phyloP scores from a whole-genome alignment of 2,329 filamentous ascomycete genomes.

The Cercospora zeae-maydis region DNA sequence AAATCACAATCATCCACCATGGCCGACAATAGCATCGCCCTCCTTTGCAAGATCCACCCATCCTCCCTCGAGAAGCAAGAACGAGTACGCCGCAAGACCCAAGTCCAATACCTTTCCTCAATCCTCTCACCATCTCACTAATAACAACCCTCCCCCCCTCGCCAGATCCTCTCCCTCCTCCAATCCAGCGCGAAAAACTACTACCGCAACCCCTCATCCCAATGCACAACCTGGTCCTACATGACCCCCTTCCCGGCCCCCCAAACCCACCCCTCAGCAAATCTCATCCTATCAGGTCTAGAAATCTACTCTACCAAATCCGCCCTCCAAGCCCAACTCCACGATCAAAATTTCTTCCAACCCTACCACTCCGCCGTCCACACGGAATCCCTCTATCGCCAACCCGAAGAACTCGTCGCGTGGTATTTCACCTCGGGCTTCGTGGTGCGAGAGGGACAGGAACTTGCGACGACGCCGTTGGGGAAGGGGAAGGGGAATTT shows the following conservation, averaged over 20 bases:
- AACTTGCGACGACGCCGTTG: constrained; percentile 11
- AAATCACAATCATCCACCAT: not conserved
- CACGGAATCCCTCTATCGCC: constrained; percentile 22
- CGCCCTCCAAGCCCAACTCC: constrained; percentile 26
- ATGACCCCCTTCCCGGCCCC: constrained; percentile 14
- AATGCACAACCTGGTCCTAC: constrained; percentile 21
- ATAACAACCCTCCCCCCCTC: not conserved
- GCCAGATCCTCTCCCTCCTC: constrained; percentile 30
- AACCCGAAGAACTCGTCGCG: constrained; percentile 26
- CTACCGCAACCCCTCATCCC: constrained; percentile 24
- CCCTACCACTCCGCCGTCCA: constrained; percentile 24
- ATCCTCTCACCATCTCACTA: not conserved
- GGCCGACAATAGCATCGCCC: constrained; percentile 23
- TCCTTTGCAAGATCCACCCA: constrained; percentile 29
- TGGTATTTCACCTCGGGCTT: constrained; percentile 29
- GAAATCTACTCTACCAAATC: constrained; percentile 30
- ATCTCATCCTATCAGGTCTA: constrained; percentile 23
- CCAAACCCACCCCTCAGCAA: constrained; percentile 1
- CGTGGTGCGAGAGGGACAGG: constrained; percentile 15
- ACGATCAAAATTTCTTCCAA: constrained; percentile 31
- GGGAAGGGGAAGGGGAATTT: constrained; percentile 15
- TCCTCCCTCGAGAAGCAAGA: constrained; percentile 24
- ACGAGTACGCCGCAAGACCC: constrained; percentile 17
- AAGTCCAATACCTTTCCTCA: not conserved
- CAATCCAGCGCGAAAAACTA: constrained; percentile 26